phyloP scores from a whole-genome alignment of 345 rosid genomes.

The Adansonia digitata region DNA sequence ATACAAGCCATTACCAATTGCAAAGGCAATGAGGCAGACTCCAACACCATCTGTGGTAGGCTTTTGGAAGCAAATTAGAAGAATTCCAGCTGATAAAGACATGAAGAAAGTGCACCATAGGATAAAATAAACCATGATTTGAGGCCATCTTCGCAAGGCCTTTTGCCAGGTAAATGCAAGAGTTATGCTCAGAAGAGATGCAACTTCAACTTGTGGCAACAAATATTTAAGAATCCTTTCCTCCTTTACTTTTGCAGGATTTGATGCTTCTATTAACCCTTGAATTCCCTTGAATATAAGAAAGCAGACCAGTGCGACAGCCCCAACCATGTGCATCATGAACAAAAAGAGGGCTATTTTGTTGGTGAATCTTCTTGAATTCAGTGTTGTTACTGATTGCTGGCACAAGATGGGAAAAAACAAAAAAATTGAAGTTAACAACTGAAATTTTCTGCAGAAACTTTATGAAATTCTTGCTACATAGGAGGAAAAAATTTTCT shows the following conservation, averaged over 20 bases:
- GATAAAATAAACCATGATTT: conserved; percentile 77
- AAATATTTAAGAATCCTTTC: conserved; percentile 44
- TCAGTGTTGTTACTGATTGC: conserved; percentile 58
- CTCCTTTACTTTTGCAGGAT: conserved; percentile 45
- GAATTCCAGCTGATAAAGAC: conserved; percentile 82
- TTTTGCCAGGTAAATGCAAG: conserved; percentile 89
- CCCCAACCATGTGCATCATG: conserved; percentile 58
- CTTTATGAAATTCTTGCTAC: background rate
- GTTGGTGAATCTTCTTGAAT: conserved; percentile 84
- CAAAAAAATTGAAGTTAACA: conserved; percentile 1
- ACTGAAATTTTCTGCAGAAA: conserved; percentile 8
- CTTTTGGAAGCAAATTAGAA: conserved; percentile 85
- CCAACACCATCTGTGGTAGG: conserved; percentile 83
- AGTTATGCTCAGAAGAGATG: conserved; percentile 70
- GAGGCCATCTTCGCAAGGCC: conserved; percentile 72
- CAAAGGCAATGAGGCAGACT: conserved; percentile 66
- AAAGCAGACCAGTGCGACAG: conserved; percentile 64
- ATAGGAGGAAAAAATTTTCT: background rate
- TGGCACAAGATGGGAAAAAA: conserved; percentile 16
- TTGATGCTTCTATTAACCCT: conserved; percentile 61
- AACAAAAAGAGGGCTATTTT: conserved; percentile 62
- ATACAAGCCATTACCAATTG: conserved; percentile 82
- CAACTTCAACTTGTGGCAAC: conserved; percentile 90
- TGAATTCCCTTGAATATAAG: conserved; percentile 84
- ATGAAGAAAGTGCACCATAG: conserved; percentile 69